Percentiles rank a stretch among this genome's conserved stretches.
These are phyloP conservation scores for Hygrophorus russula DNA, from an alignment of 768 basidiomycete species.

Conservation along the genomic window DNA sequence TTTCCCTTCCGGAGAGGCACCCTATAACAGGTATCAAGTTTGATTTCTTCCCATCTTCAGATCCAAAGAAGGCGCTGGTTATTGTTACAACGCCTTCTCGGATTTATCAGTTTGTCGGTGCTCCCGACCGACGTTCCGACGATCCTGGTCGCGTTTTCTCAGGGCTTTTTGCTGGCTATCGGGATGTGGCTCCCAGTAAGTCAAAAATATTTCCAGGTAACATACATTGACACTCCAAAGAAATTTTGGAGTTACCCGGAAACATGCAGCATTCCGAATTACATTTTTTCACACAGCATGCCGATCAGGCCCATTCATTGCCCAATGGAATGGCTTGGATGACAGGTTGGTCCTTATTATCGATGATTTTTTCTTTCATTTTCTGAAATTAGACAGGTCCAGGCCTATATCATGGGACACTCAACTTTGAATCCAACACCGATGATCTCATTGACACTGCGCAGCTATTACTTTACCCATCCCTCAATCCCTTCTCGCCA, in stretches of 20 bases:
- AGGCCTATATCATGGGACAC: constrained; percentile 78
- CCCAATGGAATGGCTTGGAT: constrained; percentile 84
- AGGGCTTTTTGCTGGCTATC: constrained; percentile 59
- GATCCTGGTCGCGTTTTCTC: constrained; percentile 71
- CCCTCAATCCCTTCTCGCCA: constrained; percentile 20
- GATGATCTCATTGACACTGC: constrained; percentile 73
- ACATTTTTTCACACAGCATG: constrained; percentile 64
- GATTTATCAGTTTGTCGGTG: constrained; percentile 83
- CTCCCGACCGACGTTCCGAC: constrained; percentile 53
- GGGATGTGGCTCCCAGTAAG: constrained; percentile 72
- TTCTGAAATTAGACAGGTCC: constrained; percentile 37
- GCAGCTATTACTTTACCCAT: constrained; percentile 71
- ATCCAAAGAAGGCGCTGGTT: constrained; percentile 55
- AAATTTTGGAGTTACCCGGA: constrained; percentile 87
- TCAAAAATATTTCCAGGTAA: constrained; percentile 14
- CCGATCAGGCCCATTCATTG: constrained; percentile 56
- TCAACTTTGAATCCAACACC: constrained; percentile 57
- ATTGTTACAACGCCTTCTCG: constrained; percentile 78
- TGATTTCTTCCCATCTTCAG: constrained; percentile 58
- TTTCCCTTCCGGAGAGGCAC: constrained; percentile 68
- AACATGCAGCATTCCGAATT: constrained; percentile 66
- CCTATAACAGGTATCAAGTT: constrained; percentile 80
- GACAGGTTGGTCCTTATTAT: constrained; percentile 43
- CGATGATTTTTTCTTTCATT: neutral
- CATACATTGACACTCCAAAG: constrained; percentile 25